phyloP scores from a whole-genome alignment of 345 rosid species.

The Pugionium cornutum region DNA sequence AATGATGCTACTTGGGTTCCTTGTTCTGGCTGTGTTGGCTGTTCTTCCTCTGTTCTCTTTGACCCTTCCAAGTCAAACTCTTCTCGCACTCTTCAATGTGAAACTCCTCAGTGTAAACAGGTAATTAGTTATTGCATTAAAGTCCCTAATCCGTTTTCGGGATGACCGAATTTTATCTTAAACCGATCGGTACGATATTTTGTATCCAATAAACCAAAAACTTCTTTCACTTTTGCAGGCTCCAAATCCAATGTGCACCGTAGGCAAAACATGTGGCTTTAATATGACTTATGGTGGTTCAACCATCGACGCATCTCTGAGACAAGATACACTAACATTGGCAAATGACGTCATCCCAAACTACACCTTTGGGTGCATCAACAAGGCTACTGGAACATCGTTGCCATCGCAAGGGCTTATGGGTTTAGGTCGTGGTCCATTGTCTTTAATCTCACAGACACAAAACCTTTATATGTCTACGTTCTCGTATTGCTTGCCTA shows the following conservation, averaged over 20 bases:
- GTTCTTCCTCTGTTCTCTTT: conserved; percentile 60
- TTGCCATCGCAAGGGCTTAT: conserved; percentile 85
- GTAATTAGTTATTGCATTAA: conserved; percentile 33
- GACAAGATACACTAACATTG: conserved; percentile 65
- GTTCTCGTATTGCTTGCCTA: conserved; percentile 92
- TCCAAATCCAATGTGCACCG: conserved; percentile 64
- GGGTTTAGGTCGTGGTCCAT: conserved; percentile 87
- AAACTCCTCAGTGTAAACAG: conserved; percentile 80
- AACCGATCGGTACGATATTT: no score
- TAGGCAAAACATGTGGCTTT: conserved; percentile 59
- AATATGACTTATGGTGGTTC: conserved; percentile 89
- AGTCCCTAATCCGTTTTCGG: no score
- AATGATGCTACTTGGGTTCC: conserved; percentile 89
- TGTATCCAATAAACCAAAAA: no score
- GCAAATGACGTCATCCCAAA: conserved; percentile 56
- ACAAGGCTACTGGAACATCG: conserved; percentile 63
- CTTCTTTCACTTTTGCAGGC: conserved; percentile 43
- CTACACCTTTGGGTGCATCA: conserved; percentile 88
- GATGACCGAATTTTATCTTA: no score
- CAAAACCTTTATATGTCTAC: conserved; percentile 67
- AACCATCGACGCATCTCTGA: conserved; percentile 59
- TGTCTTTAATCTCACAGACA: conserved; percentile 81
- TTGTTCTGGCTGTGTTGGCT: conserved; percentile 75
- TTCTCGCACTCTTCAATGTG: conserved; percentile 58
- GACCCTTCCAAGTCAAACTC: conserved; percentile 54